Percentiles rank a stretch among this genome's conserved stretches.
These are phyloP conservation scores for Trifolium subterraneum DNA, from an alignment of 306 rosid species.

Conservation along the genomic window DNA sequence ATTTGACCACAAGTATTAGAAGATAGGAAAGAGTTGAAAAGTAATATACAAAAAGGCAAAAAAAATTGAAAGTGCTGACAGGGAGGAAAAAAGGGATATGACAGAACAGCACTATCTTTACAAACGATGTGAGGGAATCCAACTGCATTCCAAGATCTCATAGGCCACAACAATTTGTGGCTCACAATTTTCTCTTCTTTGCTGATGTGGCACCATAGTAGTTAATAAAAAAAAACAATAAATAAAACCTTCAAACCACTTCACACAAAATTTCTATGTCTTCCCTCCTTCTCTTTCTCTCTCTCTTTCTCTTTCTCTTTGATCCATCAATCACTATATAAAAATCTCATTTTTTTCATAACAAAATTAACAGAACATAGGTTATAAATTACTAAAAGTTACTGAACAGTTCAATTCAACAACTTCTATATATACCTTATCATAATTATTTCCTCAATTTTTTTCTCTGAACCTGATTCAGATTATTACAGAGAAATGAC, in stretches of 20 bases:
- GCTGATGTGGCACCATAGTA: constrained; percentile 61
- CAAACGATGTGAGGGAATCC: constrained; percentile 70
- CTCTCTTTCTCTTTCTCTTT: background rate
- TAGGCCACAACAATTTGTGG: constrained; percentile 89
- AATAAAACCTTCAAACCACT: constrained; percentile 38
- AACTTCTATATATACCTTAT: constrained; percentile 22
- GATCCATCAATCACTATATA: constrained; percentile 16
- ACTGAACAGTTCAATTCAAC: constrained; percentile 33
- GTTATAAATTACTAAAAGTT: background rate
- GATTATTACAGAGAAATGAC: constrained; percentile 55
- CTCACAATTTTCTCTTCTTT: constrained; percentile 52
- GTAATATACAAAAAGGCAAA: constrained; percentile 25
- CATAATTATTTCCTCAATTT: background rate
- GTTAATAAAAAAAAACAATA: background rate
- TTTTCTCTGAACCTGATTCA: background rate
- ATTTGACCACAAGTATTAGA: constrained; percentile 31
- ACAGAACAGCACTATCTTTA: constrained; percentile 67
- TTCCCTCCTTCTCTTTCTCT: background rate
- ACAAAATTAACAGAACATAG: constrained; percentile 1
- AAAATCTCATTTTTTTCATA: constrained; percentile 36
- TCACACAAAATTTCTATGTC: background rate
- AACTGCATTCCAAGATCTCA: constrained; percentile 74
- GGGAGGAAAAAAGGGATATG: constrained; percentile 50
- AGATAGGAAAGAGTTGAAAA: background rate
- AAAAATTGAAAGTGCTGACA: constrained; percentile 54